phyloP scores from a whole-genome alignment of 345 rosid species.

The Euphorbia pulcherrima region DNA sequence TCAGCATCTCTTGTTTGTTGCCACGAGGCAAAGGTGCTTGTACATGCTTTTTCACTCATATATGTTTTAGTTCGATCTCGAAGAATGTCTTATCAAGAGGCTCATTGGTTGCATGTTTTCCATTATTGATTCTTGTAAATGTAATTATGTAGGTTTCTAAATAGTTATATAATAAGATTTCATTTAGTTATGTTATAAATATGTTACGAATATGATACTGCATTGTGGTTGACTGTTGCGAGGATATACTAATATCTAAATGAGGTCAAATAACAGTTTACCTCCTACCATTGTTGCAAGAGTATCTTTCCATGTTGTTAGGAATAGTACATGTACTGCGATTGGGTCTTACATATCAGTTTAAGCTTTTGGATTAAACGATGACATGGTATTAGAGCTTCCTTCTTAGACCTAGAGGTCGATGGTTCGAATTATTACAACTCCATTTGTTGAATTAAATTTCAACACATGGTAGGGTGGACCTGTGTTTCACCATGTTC shows the following conservation, averaged over 20 bases:
- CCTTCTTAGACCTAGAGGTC: too few relatives aligned
- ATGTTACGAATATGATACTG: background rate
- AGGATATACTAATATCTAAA: background rate
- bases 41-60: slow-evolving; percentile 18
- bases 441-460: too few relatives aligned
- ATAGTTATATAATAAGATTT: too few relatives aligned
- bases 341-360: too few relatives aligned
- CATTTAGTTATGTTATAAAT: too few relatives aligned
- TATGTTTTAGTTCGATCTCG: slow-evolving; percentile 8
- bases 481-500: too few relatives aligned
- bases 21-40: slow-evolving; percentile 94
- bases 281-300: background rate
- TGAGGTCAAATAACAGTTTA: background rate
- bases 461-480: too few relatives aligned
- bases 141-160: slow-evolving; percentile 1
- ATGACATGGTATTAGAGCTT: too few relatives aligned
- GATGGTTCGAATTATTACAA: too few relatives aligned
- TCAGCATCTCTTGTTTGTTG: slow-evolving; percentile 88
- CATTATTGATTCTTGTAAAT: background rate
- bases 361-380: too few relatives aligned
- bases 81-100: background rate
- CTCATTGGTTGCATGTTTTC: background rate
- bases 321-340: too few relatives aligned
- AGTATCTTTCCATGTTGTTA: background rate
- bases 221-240: slow-evolving; percentile 3